These are phyloP conservation scores for Phoenix dactylifera DNA, from an alignment of 176 grass and related monocot genomes.

Conservation along the genomic window DNA sequence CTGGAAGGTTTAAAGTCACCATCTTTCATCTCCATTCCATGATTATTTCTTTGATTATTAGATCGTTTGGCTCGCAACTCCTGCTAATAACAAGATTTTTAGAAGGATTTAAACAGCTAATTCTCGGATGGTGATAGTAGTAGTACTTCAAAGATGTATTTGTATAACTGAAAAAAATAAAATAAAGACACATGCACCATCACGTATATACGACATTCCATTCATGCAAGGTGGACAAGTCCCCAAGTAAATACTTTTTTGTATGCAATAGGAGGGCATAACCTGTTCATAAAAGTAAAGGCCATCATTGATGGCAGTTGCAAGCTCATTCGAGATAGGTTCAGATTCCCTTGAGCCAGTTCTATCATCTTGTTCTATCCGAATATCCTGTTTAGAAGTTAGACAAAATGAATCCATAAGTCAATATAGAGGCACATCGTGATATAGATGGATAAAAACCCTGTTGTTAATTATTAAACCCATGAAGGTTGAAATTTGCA, in stretches of 20 bases:
- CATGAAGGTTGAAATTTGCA: too few relatives aligned
- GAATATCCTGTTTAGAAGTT: slow-evolving; percentile 47
- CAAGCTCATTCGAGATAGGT: slow-evolving; percentile 70
- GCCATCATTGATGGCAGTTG: slow-evolving; percentile 66
- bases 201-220: background rate
- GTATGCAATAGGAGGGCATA: background rate
- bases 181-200: slow-evolving; percentile 25
- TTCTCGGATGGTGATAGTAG: too few relatives aligned
- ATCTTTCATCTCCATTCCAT: slow-evolving; percentile 23
- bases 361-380: slow-evolving; percentile 40
- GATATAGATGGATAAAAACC: background rate
- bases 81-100: slow-evolving; percentile 23
- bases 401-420: slow-evolving; percentile 17
- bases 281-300: slow-evolving; percentile 90
- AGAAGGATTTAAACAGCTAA: too few relatives aligned
- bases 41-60: slow-evolving; percentile 37
- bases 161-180: background rate
- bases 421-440: background rate
- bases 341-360: slow-evolving; percentile 32
- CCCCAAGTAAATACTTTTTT: too few relatives aligned
- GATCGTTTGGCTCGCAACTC: slow-evolving; percentile 38
- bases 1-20: slow-evolving; percentile 33
- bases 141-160: too few relatives aligned
- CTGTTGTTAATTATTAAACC: too few relatives aligned
- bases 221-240: too few relatives aligned